These are phyloP conservation scores for Nemania serpens DNA, from an alignment of 2,329 filamentous ascomycete species.

Conservation along the genomic window DNA sequence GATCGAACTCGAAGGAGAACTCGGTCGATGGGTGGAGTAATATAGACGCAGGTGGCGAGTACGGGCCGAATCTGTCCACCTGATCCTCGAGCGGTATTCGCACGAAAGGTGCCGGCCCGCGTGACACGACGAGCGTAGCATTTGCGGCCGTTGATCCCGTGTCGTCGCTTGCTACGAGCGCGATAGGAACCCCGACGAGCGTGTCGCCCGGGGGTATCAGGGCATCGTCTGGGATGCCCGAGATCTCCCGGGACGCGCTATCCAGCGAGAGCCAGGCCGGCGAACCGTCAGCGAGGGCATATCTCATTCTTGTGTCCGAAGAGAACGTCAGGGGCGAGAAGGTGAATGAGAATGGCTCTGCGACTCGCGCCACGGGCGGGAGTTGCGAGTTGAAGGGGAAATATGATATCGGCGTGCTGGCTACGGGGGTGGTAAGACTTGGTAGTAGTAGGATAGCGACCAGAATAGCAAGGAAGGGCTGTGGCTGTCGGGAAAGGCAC, in stretches of 20 bases:
- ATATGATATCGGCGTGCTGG: conserved; percentile 49
- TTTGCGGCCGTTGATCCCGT: conserved; percentile 67
- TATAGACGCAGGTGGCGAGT: conserved; percentile 64
- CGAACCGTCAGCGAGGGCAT: conserved; percentile 63
- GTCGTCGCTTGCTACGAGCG: conserved; percentile 70
- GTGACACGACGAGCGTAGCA: conserved; percentile 73
- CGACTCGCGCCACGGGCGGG: conserved; percentile 75
- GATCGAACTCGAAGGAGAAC: conserved; percentile 59
- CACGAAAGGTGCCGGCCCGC: conserved; percentile 58
- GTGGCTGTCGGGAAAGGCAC: background rate
- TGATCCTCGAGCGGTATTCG: conserved; percentile 62
- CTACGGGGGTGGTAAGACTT: conserved; percentile 35
- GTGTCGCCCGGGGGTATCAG: conserved; percentile 44
- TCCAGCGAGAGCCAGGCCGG: conserved; percentile 80
- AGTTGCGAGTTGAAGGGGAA: conserved; percentile 87
- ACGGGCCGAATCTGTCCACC: conserved; percentile 61
- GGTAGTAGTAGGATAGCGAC: conserved; percentile 31
- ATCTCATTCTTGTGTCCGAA: conserved; percentile 63
- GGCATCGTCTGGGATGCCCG: conserved; percentile 65
- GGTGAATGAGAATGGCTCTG: conserved; percentile 68
- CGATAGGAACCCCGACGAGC: conserved; percentile 64
- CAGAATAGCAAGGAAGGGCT: background rate
- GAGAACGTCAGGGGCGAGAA: conserved; percentile 77
- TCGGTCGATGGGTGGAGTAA: conserved; percentile 57
- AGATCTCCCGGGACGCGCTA: conserved; percentile 65